Percentiles rank a stretch among this genome's conserved stretches.
These are phyloP conservation scores for Coniosporium apollinis DNA, from an alignment of 495 filamentous ascomycete species.

Conservation along the genomic window DNA sequence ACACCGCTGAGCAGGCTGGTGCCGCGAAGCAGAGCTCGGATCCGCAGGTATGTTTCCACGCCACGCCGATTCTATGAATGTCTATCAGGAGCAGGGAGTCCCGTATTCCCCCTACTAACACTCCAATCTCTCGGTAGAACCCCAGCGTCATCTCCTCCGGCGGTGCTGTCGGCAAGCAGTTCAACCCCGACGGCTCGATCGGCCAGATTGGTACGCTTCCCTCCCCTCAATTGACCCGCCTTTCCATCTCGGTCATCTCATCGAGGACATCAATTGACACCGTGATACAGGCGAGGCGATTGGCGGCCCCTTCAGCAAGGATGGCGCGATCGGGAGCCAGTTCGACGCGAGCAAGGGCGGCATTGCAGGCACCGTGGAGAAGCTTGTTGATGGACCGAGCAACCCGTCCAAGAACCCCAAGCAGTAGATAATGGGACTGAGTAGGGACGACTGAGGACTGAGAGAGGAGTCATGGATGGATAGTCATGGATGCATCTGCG, in stretches of 20 bases:
- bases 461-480: no score
- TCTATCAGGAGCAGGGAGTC: background rate
- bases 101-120: background rate
- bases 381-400: constrained; percentile 10
- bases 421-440: no score
- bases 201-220: constrained; percentile 12
- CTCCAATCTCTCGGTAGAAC: constrained; percentile 4
- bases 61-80: background rate
- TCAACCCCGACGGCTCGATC: constrained; percentile 10
- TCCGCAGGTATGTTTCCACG: background rate
- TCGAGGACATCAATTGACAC: no score
- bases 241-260: no score
- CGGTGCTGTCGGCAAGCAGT: constrained; percentile 12
- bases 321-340: constrained; percentile 31
- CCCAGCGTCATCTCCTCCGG: constrained; percentile 9
- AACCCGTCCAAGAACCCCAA: constrained; percentile 5
- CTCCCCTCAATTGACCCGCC: no score
- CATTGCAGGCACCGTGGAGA: constrained; percentile 30
- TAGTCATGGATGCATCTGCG: no score
- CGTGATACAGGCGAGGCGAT: constrained; percentile 9
- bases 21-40: background rate
- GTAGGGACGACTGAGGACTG: no score
- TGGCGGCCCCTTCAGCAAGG: constrained; percentile 17
- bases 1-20: background rate
- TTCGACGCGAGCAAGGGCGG: constrained; percentile 30